A percentile compares a stretch with the other conserved stretches of the same genome.
Conservation (phyloP, 78 protist genomes). For the Dictyostelium brefeldianum region DNA sequence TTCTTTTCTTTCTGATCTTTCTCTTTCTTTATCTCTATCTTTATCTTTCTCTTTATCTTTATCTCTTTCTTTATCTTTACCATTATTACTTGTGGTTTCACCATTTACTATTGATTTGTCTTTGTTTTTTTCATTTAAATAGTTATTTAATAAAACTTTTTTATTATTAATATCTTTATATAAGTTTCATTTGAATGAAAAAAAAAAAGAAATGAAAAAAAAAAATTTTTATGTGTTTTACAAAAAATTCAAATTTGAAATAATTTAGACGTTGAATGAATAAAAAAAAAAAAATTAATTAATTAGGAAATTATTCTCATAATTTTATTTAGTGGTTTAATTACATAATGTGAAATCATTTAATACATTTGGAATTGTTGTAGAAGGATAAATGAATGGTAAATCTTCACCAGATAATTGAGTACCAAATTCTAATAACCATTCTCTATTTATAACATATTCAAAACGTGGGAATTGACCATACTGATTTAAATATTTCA, state of each 20-base stretch:
- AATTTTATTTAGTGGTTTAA: no score
- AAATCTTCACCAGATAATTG: conserved; percentile 53
- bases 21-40: background rate
- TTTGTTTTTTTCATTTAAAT: background rate
- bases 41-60: background rate
- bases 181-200: background rate
- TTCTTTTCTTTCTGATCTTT: background rate
- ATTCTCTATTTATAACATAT: conserved; percentile 56
- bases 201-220: background rate
- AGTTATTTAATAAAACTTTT: conserved; percentile 9
- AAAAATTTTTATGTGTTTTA: background rate
- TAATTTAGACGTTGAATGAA: no score
- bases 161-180: background rate
- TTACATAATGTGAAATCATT: conserved; percentile 55
- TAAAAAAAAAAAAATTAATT: no score
- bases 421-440: conserved; percentile 46
- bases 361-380: background rate
- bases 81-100: background rate
- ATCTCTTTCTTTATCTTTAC: background rate
- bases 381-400: conserved; percentile 33
- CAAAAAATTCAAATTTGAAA: no score
- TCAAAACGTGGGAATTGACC: conserved; percentile 29
- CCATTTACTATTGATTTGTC: background rate
- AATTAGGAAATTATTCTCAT: no score
- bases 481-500: background rate